Base-by-base conservation (phyloP, 805 yeast species). In the Metschnikowia cubensis region DNA sequence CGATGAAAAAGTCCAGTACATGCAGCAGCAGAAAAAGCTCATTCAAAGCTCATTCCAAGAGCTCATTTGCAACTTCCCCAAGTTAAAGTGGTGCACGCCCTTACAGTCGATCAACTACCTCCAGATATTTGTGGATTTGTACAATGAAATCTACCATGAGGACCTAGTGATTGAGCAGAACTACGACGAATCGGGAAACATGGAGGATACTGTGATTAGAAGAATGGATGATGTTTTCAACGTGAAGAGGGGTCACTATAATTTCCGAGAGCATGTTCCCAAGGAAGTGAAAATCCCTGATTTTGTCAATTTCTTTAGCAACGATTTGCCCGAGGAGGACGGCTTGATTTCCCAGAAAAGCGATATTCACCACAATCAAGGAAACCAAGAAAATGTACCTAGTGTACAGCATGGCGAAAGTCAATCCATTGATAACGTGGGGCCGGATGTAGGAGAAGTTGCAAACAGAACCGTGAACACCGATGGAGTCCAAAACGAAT, bases 61-160 rank as follows among this genome's bases (percentile, higher is more conserved):
- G 15, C 45, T 56, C 42, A 46, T 56, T 35, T 43, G 46, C 40
- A 43, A 43, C 15, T 46, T 47, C 35, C 42, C 40, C 18, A 47
- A 32, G 13, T 48, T 49, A 35, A 39, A 47, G 29, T 54, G 58
- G 58, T 54, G 56, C 42, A 54, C 59, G 7, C 32, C 48, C 17
- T 47, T 50, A n/a, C 56, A 54, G 40, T 45, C 57, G 2, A 46
- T 53, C 18, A 55, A 52, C 34, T 52, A 56, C 47, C 56, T 52
- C n/a, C 58, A 56, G 45, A 48, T 47, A 13, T 52, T 56, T 22
- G 48, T 56, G 31, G 59, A 54, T 22, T 48, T 54, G 33, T 56
- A 46, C 47, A 56, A 54, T 43, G 53, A 42, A n/a, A 42, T 56
- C 3, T 56, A 56, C 44, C 51, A 41, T 7, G 54, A 53, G 22